Evolutionary conservation across 2,329 filamentous ascomycete genomes (phyloP).

Genomic region (Volutella citrinella): DNA sequence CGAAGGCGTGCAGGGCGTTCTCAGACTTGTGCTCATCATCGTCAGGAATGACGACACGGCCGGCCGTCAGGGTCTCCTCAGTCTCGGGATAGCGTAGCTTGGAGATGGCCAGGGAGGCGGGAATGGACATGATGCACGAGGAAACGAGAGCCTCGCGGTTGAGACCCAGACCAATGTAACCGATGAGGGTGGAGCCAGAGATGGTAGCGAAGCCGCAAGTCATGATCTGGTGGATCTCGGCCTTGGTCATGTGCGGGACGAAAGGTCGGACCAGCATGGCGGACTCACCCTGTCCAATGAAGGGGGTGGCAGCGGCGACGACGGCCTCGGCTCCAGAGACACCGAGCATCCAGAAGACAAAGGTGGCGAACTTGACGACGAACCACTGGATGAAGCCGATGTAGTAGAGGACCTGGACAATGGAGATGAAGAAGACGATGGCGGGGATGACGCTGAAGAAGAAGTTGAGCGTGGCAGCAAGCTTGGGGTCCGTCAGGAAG

Average conservation of each 20-base stretch:
- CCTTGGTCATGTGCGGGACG: constrained; percentile 77
- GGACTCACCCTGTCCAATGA: constrained; percentile 92
- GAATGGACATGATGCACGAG: constrained; percentile 94
- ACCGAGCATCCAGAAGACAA: constrained; percentile 87
- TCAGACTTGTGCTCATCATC: constrained; percentile 72
- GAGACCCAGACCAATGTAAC: constrained; percentile 80
- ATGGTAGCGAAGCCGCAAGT: constrained; percentile 91
- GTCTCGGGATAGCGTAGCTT: constrained; percentile 89
- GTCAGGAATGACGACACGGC: constrained; percentile 76
- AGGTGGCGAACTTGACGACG: constrained; percentile 78
- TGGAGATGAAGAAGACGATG: constrained; percentile 92
- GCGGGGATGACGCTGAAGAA: constrained; percentile 77
- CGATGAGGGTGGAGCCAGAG: constrained; percentile 80
- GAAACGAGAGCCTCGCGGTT: constrained; percentile 84
- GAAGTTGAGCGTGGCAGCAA: constrained; percentile 60
- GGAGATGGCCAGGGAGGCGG: constrained; percentile 82
- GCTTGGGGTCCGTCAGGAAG: constrained; percentile 57
- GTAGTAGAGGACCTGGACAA: constrained; percentile 86
- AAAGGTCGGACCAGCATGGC: constrained; percentile 90
- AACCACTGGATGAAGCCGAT: constrained; percentile 84
- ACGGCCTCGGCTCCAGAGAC: constrained; percentile 93
- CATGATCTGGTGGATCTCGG: constrained; percentile 91
- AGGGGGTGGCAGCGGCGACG: constrained; percentile 87
- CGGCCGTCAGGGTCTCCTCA: constrained; percentile 81
- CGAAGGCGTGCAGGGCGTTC: constrained; percentile 81